Evolutionary conservation across 2,329 filamentous ascomycete genomes (phyloP), one percentile per base, ranked within the genome.

Genomic region (Metarhizium anisopliae): DNA sequence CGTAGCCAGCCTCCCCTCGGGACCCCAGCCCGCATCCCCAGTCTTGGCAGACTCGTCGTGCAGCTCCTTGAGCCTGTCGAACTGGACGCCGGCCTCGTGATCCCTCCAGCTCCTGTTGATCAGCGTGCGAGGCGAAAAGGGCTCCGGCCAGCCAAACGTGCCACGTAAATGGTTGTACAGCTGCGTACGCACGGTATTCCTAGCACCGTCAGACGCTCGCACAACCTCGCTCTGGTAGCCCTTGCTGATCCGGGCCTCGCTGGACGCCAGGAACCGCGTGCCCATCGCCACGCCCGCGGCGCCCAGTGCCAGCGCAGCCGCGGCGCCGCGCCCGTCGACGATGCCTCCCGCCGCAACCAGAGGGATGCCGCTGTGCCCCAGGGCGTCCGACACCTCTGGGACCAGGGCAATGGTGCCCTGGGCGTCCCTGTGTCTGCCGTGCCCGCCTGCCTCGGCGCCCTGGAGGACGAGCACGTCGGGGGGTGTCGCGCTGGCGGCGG

Each of bases 261-360:
- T 62, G 0, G 71, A 62, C 0, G 82, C 82, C 0, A 88, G 74
- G 56, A 86, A 84, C 7, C 83, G 74, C 0, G 85, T 88, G 0
- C 86, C 86, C 72, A 89, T 75, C 0, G 75, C 80, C 0, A 77
- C 74, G 0, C 81, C 85, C 0, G 70, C 66, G 1, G 80, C 79
- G 0, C 81, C 80, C 0, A 83, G 69, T 1, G 71, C 66, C 13
- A 82, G 64, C 2, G 76, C 75, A 0, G 79, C 78, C 6, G 75
- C 76, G 0, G 75, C 68, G 0, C 78, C 78, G 20, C 78, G 67
- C 0, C 78, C 78, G 56, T 83, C 79, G 0, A 71, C 69, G 30
- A 83, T 75, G 1, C 79, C 79, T 3, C 80, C 80, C 0, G 79
- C 77, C 2, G 78, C 79, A 14, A 83, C 56, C 0, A 82, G 58